Conservation (phyloP, 2,329 filamentous ascomycete genomes). For the Endothia cerciana region DNA sequence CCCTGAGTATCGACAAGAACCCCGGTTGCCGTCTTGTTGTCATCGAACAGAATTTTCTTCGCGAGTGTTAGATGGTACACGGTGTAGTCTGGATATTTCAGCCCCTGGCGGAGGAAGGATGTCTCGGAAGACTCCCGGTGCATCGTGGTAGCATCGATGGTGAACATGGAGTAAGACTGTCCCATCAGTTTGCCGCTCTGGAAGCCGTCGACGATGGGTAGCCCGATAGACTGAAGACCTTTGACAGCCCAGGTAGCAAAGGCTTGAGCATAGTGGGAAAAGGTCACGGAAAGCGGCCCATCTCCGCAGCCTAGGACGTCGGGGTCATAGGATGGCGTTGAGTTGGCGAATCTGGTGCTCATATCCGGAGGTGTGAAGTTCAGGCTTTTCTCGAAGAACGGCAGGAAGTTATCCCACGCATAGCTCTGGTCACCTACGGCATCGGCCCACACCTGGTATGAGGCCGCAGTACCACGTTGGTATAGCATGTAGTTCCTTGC, state of each 20-base stretch:
- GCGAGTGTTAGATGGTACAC: conserved; percentile 2
- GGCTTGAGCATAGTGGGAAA: conserved; percentile 4
- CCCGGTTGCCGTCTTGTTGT: neutral
- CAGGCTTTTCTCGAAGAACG: conserved; percentile 9
- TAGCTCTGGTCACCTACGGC: conserved; percentile 6
- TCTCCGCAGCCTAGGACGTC: neutral
- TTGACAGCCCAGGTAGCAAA: conserved; percentile 11
- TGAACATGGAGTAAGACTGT: neutral
- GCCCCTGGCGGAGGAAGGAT: conserved; percentile 4
- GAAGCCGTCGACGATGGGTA: neutral
- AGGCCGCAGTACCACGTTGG: conserved; percentile 1
- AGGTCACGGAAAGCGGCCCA: conserved; percentile 9
- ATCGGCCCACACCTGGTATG: conserved; percentile 14
- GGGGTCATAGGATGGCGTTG: conserved; percentile 4
- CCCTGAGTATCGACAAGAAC: neutral
- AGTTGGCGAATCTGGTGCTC: conserved; percentile 7
- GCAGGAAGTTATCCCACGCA: conserved; percentile 15
- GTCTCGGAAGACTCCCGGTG: conserved; percentile 16
- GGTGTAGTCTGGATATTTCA: neutral
- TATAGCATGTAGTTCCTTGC: conserved; percentile 23
- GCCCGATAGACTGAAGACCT: neutral
- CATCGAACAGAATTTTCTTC: conserved; percentile 10
- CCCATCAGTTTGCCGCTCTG: conserved; percentile 12
- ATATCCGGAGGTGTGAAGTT: conserved; percentile 16
- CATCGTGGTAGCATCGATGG: neutral